Percentiles rank a stretch among this genome's conserved stretches.
phyloP scores from a whole-genome alignment of 768 basidiomycete species.

The Tylopilus cervinicoccineus region DNA sequence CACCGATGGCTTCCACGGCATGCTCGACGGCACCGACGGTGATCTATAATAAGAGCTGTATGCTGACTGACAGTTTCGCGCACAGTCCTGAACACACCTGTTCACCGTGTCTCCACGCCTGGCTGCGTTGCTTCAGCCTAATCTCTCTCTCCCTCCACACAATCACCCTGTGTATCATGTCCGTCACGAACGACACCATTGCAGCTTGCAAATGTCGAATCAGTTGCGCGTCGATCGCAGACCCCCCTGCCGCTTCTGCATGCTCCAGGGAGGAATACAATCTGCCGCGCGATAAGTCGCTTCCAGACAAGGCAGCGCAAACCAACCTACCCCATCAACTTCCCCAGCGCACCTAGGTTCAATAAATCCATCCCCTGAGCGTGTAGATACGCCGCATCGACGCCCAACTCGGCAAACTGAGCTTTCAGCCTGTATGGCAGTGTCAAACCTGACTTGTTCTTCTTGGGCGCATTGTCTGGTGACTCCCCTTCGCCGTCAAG shows the following conservation, averaged over 20 bases:
- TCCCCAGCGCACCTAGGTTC: constrained; percentile 33
- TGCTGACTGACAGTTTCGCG: not conserved
- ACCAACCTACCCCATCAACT: constrained; percentile 39
- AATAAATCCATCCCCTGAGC: constrained; percentile 42
- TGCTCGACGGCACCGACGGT: constrained; percentile 41
- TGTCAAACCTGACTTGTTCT: constrained; percentile 36
- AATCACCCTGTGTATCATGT: constrained; percentile 48
- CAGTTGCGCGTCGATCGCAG: constrained; percentile 43
- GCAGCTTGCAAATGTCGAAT: constrained; percentile 44
- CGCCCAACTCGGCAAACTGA: constrained; percentile 39
- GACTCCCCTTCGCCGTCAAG: constrained; percentile 8
- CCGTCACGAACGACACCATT: constrained; percentile 48
- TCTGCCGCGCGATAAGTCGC: constrained; percentile 15
- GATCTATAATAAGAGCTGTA: constrained; percentile 33
- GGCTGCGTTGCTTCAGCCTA: constrained; percentile 52
- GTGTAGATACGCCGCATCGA: constrained; percentile 42
- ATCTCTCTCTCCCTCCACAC: constrained; percentile 56
- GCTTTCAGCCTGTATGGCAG: constrained; percentile 43
- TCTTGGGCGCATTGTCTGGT: constrained; percentile 12
- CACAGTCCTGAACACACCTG: constrained; percentile 31
- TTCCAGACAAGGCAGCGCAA: not conserved
- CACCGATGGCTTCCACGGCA: constrained; percentile 47
- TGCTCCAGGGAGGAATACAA: constrained; percentile 29
- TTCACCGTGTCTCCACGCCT: constrained; percentile 51
- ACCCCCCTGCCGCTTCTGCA: constrained; percentile 18